Conservation (phyloP, 306 rosid genomes). For the Lathyrus tuberosus region DNA sequence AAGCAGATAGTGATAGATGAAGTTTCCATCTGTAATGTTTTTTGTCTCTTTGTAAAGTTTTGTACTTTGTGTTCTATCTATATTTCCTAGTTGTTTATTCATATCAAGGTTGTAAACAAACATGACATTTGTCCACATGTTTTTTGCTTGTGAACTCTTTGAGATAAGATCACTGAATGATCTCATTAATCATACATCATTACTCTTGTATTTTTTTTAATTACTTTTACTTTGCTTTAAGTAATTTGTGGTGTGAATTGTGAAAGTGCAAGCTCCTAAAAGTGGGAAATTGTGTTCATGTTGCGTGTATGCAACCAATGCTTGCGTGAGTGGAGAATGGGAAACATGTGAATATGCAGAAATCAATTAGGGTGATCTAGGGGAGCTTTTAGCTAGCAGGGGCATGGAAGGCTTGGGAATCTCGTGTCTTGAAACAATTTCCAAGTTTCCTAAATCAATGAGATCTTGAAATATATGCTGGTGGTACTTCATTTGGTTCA, state of each 20-base stretch:
- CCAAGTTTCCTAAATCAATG: not conserved
- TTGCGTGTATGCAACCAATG: slow-evolving; percentile 40
- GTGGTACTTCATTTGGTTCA: not conserved
- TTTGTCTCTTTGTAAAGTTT: slow-evolving; percentile 41
- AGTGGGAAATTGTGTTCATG: slow-evolving; percentile 1
- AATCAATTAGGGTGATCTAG: slow-evolving; percentile 30
- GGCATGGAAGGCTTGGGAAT: slow-evolving; percentile 24
- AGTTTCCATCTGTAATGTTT: slow-evolving; percentile 56
- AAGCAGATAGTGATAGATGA: slow-evolving; percentile 66
- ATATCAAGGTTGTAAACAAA: slow-evolving; percentile 26
- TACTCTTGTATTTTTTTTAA: not conserved
- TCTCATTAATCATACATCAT: slow-evolving; percentile 5
- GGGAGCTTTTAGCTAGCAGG: slow-evolving; percentile 30
- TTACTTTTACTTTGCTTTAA: not conserved
- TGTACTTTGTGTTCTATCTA: slow-evolving; percentile 27
- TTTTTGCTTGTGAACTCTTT: not conserved
- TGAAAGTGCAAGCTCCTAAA: slow-evolving; percentile 21
- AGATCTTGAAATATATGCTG: not conserved
- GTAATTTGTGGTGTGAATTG: not conserved
- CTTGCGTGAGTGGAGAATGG: slow-evolving; percentile 28
- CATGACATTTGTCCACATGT: slow-evolving; percentile 28
- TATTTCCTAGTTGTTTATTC: slow-evolving; percentile 31
- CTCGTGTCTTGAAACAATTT: slow-evolving; percentile 17
- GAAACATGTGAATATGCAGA: slow-evolving; percentile 39
- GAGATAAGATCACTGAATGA: slow-evolving; percentile 39